Evolutionary conservation across 768 basidiomycete species (phyloP), one percentile per base, ranked within the genome.

Genomic region (Vararia minispora): DNA sequence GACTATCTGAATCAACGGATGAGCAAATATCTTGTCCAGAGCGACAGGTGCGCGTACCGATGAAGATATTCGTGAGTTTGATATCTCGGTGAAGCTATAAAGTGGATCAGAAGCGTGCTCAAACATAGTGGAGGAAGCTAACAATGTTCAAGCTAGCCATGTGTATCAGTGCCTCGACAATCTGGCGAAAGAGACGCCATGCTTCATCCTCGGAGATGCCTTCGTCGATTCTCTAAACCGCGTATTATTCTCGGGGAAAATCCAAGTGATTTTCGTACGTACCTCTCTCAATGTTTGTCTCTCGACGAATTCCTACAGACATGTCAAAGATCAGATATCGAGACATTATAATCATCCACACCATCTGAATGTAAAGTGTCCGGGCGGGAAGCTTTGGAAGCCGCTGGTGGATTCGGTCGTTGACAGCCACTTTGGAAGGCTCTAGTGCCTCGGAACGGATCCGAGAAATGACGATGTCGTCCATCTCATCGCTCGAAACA

Each of bases 321-420:
- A 28, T 44, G 51, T 50, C 33, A 23, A 33, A 25, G 45, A 35
- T 18, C 4, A 23, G n/a, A 1, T 20, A 20, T 10, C 7, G 28
- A 29, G 30, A 25, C 16, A 33, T 18, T 20, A n/a, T 17, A 22
- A 24, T 5, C n/a, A 42, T 33, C 35, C 64, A 24, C 27, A 83
- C 87, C 91, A 97, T 97, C 57, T 94, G 89, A 37, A 97, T 97
- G 52, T 94, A 97, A 14, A 95, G 61, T 6, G 81, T 88, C 42
- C 84, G 48, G 21, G 34, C 38, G 14, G 21, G n/a, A n/a, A n/a
- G n/a, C n/a, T n/a, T n/a, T n/a, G n/a, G n/a, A n/a, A n/a, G n/a
- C n/a, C n/a, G n/a, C n/a, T n/a, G n/a, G 31, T 42, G 35, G 52
- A 54, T n/a, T 59, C 57, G 2, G 55, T 48, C 11, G 46, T 46